phyloP scores from a whole-genome alignment of 805 yeast genomes.

The Metschnikowia henanensis region DNA sequence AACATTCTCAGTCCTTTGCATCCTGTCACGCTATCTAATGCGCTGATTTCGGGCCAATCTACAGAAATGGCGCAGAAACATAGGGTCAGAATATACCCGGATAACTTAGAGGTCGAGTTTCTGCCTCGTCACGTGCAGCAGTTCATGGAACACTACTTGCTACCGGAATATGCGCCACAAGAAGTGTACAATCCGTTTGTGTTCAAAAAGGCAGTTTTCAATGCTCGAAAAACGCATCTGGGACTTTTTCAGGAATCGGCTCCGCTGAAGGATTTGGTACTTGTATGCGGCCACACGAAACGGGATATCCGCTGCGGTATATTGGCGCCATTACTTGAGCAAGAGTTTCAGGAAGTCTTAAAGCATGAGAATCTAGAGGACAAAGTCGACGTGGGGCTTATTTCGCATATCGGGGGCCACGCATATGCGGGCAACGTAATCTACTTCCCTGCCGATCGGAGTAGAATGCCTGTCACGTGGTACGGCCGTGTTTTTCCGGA shows the following conservation, averaged over 20 bases:
- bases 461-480: conserved; percentile 52
- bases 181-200: conserved; percentile 27
- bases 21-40: conserved; percentile 53
- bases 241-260: conserved; percentile 8
- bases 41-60: conserved; percentile 21
- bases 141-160: conserved; percentile 44
- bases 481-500: conserved; percentile 73
- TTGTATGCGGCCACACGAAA: conserved; percentile 66
- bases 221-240: neutral
- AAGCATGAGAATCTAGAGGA: conserved; percentile 27
- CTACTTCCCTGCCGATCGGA: conserved; percentile 41
- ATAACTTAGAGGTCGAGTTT: conserved; percentile 43
- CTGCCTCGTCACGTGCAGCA: conserved; percentile 24
- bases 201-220: neutral
- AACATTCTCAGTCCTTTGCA: conserved; percentile 38
- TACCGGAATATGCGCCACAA: conserved; percentile 29
- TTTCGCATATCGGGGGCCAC: conserved; percentile 86
- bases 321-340: conserved; percentile 55
- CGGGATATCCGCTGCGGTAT: conserved; percentile 69
- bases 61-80: neutral
- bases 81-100: conserved; percentile 55
- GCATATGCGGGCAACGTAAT: conserved; percentile 82
- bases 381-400: conserved; percentile 46
- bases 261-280: conserved; percentile 31
- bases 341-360: conserved; percentile 51